A percentile compares a stretch with the other conserved stretches of the same genome.
Evolutionary conservation across 495 filamentous ascomycete species (phyloP).

Genomic region (Aspergillus campestris): DNA sequence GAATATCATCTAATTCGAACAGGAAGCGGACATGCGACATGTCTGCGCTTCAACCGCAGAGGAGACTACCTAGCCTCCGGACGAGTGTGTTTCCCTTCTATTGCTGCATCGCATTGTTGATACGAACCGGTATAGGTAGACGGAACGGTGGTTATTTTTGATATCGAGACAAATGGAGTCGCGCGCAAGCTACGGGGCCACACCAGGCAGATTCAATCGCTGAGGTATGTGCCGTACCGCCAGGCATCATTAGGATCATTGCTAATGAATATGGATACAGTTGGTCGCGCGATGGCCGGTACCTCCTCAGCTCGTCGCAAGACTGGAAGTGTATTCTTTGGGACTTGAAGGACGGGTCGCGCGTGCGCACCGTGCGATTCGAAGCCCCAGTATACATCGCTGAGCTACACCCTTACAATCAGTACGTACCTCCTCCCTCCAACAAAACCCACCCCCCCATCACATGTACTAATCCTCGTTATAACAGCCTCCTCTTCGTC

Average conservation of each 20-base stretch:
- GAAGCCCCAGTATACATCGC: conserved; percentile 91
- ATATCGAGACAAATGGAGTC: conserved; percentile 92
- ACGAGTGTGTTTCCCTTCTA: conserved; percentile 46
- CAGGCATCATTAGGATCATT: neutral
- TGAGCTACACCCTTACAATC: conserved; percentile 85
- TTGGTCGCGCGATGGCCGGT: conserved; percentile 87
- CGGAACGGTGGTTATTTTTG: conserved; percentile 91
- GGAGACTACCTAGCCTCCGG: conserved; percentile 92
- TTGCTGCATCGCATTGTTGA: neutral
- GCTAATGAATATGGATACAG: conserved; percentile 36
- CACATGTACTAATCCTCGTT: conserved; percentile 2
- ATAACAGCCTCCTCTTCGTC: conserved; percentile 62
- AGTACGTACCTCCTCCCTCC: conserved; percentile 44
- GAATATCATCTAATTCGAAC: conserved; percentile 2
- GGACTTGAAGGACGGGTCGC: conserved; percentile 73
- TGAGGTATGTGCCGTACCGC: conserved; percentile 40
- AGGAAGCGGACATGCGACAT: conserved; percentile 58
- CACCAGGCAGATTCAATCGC: conserved; percentile 77
- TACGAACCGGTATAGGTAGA: conserved; percentile 48
- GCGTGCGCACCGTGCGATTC: conserved; percentile 67
- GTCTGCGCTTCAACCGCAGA: conserved; percentile 82
- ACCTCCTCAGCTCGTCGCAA: conserved; percentile 87
- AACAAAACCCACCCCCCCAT: neutral
- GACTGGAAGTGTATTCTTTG: conserved; percentile 94
- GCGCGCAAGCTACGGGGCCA: conserved; percentile 90